phyloP scores from a whole-genome alignment of 495 filamentous ascomycete species.

The Penicillium chermesinum region DNA sequence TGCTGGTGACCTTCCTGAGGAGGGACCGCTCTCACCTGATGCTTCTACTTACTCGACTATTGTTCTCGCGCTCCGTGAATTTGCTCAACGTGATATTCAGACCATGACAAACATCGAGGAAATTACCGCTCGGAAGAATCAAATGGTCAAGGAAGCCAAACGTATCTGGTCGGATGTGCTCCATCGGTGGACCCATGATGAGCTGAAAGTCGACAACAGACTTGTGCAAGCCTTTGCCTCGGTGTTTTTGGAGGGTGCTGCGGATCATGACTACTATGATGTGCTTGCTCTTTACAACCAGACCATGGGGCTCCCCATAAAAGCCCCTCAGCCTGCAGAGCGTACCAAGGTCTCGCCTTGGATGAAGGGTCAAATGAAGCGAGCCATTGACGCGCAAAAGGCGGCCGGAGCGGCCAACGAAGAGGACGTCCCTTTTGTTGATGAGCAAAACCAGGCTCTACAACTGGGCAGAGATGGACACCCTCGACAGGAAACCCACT shows the following conservation, averaged over 20 bases:
- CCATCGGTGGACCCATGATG: conserved; percentile 62
- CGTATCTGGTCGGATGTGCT: conserved; percentile 77
- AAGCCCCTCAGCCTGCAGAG: conserved; percentile 12
- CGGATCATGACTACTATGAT: conserved; percentile 58
- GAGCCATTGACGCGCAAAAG: background rate
- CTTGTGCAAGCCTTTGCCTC: conserved; percentile 73
- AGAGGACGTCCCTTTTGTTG: conserved; percentile 29
- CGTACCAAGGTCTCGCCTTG: background rate
- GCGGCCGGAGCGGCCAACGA: background rate
- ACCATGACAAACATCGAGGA: conserved; percentile 32
- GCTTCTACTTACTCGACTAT: conserved; percentile 73
- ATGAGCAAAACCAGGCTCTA: conserved; percentile 15
- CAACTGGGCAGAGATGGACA: conserved; percentile 1
- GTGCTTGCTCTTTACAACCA: conserved; percentile 69
- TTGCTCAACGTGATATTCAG: conserved; percentile 22
- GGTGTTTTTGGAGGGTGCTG: conserved; percentile 56
- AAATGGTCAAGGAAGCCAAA: conserved; percentile 53
- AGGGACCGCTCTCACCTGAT: conserved; percentile 57
- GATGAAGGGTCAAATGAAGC: background rate
- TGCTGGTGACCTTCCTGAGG: conserved; percentile 57
- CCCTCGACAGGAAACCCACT: background rate
- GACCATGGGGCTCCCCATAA: conserved; percentile 63
- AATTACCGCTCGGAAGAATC: conserved; percentile 25
- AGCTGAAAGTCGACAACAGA: conserved; percentile 64
- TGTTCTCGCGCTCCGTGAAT: conserved; percentile 59